Base-by-base conservation (phyloP, 495 filamentous ascomycete species). In the Emericellopsis terricola region DNA sequence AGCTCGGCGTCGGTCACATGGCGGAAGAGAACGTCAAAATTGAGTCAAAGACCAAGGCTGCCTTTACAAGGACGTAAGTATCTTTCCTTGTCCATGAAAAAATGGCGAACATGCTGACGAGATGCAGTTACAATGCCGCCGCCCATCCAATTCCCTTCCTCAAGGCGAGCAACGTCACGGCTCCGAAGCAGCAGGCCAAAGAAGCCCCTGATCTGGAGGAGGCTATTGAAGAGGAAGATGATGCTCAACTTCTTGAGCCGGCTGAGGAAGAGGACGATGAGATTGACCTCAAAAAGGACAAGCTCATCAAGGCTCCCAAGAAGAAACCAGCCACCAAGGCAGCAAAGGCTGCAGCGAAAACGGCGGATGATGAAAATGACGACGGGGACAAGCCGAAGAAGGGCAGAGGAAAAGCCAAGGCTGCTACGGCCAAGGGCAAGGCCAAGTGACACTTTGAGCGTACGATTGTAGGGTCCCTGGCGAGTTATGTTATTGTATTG, bases 131-230 rank as follows among this genome's bases (percentile, higher is more conserved):
- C 52, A 97, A 97, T 44, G 50, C 63, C 28, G 72, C 69, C 51
- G 78, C 80, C 2, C 89, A 99, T 48, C 91, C 87, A 0, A 55
- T 96, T 30, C 85, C 89, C 3, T 99, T 93, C 60, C 93, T 94
- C 73, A 94, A 93, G 56, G 80, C 85, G 7, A 79, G 69, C 55
- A 76, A 64, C 44, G 70, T 91, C 15, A 47, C 73, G 7, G 75
- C 62, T 7, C 59, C 81, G 14, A 79, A 83, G 40, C 77, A 73
- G 49, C 62, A 65, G 33, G 53, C 59, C 36, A 87, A 78, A 56
- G 83, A 81, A 30, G 75, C 75, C 37, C 89, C 89, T 0, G 89
- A 99, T 58, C 68, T 99, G 30, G 89, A 99, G 53, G 89, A 99
- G 52, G 87, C 84, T 15, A 76, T 96, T 28, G 82, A 94, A 23